phyloP scores from a whole-genome alignment of 176 grass and related monocot genomes.

The Aegilops bicornis region DNA sequence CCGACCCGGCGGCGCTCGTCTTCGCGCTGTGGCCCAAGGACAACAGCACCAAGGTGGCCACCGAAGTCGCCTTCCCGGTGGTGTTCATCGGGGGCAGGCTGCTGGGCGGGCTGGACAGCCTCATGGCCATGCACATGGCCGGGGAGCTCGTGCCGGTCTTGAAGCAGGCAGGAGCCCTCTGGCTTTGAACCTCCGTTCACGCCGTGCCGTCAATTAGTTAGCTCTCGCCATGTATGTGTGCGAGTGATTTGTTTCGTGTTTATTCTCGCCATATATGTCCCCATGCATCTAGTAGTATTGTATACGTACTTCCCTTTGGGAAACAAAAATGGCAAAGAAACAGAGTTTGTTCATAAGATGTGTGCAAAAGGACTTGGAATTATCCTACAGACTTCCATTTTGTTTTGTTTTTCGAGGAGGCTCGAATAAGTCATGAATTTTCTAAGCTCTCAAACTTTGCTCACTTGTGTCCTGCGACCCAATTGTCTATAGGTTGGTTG shows the following conservation, averaged over 20 bases:
- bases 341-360: not conserved
- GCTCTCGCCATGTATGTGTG: not conserved
- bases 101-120: conserved; percentile 60
- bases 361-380: not conserved
- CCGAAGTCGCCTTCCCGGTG: conserved; percentile 30
- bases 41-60: not conserved
- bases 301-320: not conserved
- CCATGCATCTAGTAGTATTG: not conserved
- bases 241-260: not conserved
- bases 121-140: conserved; percentile 77
- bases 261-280: not conserved
- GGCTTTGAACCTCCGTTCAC: conserved; percentile 38
- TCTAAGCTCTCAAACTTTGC: not conserved
- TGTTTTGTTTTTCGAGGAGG: too few species aligned
- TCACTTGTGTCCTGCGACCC: not conserved
- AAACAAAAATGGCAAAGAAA: not conserved
- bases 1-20: conserved; percentile 31
- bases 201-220: not conserved
- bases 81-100: conserved; percentile 76
- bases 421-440: not conserved
- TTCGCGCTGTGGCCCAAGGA: conserved; percentile 18
- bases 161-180: conserved; percentile 69
- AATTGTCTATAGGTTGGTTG: not conserved
- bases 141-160: conserved; percentile 65
- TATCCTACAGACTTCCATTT: too few species aligned